Conservation (phyloP, 75 land plant species). For the Chamaecyparis obtusa region DNA sequence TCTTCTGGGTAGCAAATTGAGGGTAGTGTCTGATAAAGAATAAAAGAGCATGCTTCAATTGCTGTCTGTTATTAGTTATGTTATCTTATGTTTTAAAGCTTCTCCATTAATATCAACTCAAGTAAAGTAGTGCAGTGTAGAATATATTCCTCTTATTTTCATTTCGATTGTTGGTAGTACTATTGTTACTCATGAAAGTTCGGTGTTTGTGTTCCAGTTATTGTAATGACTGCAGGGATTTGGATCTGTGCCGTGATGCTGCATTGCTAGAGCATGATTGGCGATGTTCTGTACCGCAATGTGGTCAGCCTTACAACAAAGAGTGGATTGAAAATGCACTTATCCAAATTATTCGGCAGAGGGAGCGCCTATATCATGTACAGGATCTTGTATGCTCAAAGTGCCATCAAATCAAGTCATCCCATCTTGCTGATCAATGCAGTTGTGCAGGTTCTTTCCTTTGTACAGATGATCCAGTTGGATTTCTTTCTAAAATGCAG, state of each 20-base stretch:
- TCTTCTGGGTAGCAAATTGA: neutral
- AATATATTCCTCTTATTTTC: neutral
- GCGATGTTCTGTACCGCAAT: slow-evolving; percentile 82
- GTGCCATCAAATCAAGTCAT: slow-evolving; percentile 81
- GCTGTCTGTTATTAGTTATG: neutral
- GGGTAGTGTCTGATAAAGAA: neutral
- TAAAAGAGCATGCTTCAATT: neutral
- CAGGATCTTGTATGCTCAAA: slow-evolving; percentile 87
- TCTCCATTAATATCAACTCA: neutral
- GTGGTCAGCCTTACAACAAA: slow-evolving; percentile 89
- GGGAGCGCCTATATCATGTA: slow-evolving; percentile 91
- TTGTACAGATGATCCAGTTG: slow-evolving; percentile 67
- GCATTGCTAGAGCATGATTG: slow-evolving; percentile 75
- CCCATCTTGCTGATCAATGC: slow-evolving; percentile 94
- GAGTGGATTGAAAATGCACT: slow-evolving; percentile 89
- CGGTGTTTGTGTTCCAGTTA: slow-evolving; percentile 49
- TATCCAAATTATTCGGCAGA: slow-evolving; percentile 87
- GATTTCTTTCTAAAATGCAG: slow-evolving; percentile 67
- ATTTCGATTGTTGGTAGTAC: neutral
- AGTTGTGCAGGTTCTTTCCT: slow-evolving; percentile 83
- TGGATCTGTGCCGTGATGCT: slow-evolving; percentile 86
- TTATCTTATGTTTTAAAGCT: neutral
- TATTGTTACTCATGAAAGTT: neutral
- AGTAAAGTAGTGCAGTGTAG: neutral
- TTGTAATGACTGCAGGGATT: slow-evolving; percentile 95